A percentile compares a stretch with the other conserved stretches of the same genome.
Conservation (phyloP, 2,329 filamentous ascomycete species). For the Aspergillus niger region DNA sequence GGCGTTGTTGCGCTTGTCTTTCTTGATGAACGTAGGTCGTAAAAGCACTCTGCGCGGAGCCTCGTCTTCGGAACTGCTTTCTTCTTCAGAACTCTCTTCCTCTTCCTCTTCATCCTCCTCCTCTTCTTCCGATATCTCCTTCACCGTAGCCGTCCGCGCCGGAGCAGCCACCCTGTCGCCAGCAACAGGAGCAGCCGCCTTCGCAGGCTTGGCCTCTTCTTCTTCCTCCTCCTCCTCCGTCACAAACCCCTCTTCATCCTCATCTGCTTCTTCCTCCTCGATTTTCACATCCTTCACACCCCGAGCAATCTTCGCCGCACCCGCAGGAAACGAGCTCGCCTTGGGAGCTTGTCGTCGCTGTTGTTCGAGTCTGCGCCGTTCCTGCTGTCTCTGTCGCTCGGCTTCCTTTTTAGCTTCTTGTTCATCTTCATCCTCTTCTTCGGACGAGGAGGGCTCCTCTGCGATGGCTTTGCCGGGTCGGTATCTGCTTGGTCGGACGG, state of each 20-base stretch:
- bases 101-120: conserved; percentile 50
- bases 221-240: conserved; percentile 55
- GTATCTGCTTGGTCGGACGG: conserved; percentile 75
- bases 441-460: conserved; percentile 51
- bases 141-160: conserved; percentile 29
- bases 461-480: conserved; percentile 75
- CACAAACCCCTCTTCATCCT: conserved; percentile 62
- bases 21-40: conserved; percentile 69
- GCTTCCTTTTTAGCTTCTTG: conserved; percentile 52
- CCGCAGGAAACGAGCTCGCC: conserved; percentile 41
- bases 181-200: conserved; percentile 19
- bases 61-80: conserved; percentile 60
- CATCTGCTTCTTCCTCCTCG: conserved; percentile 41
- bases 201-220: conserved; percentile 36
- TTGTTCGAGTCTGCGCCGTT: conserved; percentile 39
- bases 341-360: conserved; percentile 47
- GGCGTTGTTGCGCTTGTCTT: conserved; percentile 57
- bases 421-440: conserved; percentile 56
- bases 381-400: conserved; percentile 61
- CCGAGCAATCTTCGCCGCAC: conserved; percentile 35
- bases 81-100: conserved; percentile 54
- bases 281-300: conserved; percentile 37
- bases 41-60: conserved; percentile 58
- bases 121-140: conserved; percentile 52
- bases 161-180: conserved; percentile 10